Evolutionary conservation across 768 basidiomycete species (phyloP), one percentile per base, ranked within the genome.

Genomic region (Leccinum truebloodii): DNA sequence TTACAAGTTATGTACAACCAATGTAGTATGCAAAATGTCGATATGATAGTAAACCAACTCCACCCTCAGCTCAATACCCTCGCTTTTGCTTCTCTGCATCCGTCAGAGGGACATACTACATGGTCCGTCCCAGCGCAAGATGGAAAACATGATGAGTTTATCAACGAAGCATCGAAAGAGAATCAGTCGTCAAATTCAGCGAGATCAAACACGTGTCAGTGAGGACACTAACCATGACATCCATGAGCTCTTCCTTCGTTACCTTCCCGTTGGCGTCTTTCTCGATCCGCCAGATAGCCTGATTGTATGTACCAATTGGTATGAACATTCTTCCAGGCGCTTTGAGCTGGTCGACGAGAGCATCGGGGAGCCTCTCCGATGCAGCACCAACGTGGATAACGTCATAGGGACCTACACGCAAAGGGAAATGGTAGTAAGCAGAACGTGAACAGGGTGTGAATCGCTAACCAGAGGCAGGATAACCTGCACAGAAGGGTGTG

Each of bases 351-450:
- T 90, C 85, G 30, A 98, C 73, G 1, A 98, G 82, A 0, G 80
- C 73, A 22, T 82, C 72, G 0, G 95, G 95, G 14, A 94, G 75
- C 0, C 69, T 79, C 0, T 92, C 89, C 0, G 95, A 87, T 0
- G 96, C 95, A 0, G 96, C 96, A 4, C 96, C 96, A 39, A 98
- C 95, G 65, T 98, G 95, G 54, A 98, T 97, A 0, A 86, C 88
- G 62, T 93, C 83, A 69, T 87, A 94, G 0, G 89, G 90, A 3
- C 80, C 87, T 85, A 61, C 24, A 18, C 30, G 57, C n/a, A 16
- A n/a, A 9, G 34, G 26, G 0, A 56, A 24, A 32, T 24, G 53
- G 26, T 18, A 6, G 50, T 1, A 6, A 28, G 34, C 22, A 16
- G 9, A 37, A 39, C 8, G 3, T 4, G 20, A 28, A 20, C 30